A percentile compares a stretch with the other conserved stretches of the same genome.
Evolutionary conservation across 2,329 filamentous ascomycete genomes (phyloP).

Genomic region (Cladobotryum mycophilum): DNA sequence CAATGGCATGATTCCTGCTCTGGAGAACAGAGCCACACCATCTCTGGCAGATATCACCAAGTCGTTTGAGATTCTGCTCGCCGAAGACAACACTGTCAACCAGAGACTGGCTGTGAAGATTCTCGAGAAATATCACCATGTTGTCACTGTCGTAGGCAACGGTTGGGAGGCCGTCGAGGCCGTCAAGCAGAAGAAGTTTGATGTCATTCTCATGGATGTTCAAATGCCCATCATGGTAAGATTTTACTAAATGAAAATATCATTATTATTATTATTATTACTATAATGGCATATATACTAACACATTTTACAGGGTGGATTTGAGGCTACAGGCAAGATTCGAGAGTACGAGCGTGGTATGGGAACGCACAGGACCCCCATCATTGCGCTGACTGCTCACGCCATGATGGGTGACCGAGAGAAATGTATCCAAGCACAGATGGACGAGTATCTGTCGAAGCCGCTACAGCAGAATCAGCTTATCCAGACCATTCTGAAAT

Average conservation of each 20-base stretch:
- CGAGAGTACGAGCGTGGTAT: slow-evolving; percentile 85
- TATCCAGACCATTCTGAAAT: slow-evolving; percentile 96
- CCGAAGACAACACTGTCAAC: slow-evolving; percentile 96
- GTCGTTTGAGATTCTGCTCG: slow-evolving; percentile 90
- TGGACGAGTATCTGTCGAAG: slow-evolving; percentile 98
- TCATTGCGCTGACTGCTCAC: slow-evolving; percentile 94
- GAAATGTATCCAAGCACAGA: slow-evolving; percentile 96
- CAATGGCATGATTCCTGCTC: slow-evolving; percentile 90
- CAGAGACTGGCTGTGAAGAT: slow-evolving; percentile 95
- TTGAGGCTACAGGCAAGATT: slow-evolving; percentile 95
- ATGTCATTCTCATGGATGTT: slow-evolving; percentile 97
- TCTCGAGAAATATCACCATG: slow-evolving; percentile 91
- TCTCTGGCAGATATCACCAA: slow-evolving; percentile 89
- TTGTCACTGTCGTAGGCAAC: slow-evolving; percentile 89
- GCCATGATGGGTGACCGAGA: slow-evolving; percentile 98
- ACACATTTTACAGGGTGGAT: slow-evolving; percentile 64
- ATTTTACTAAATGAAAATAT: not conserved
- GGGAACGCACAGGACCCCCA: slow-evolving; percentile 77
- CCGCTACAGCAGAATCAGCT: slow-evolving; percentile 94
- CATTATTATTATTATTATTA: too few relatives aligned
- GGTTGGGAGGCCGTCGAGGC: slow-evolving; percentile 87
- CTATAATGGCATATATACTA: slow-evolving; percentile 22
- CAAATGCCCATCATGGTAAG: slow-evolving; percentile 99
- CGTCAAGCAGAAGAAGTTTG: slow-evolving; percentile 87
- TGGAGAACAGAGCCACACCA: slow-evolving; percentile 88